A percentile compares a stretch with the other conserved stretches of the same genome.
phyloP scores from a whole-genome alignment of 2,329 filamentous ascomycete species.

The Trichothecium sympodiale region DNA sequence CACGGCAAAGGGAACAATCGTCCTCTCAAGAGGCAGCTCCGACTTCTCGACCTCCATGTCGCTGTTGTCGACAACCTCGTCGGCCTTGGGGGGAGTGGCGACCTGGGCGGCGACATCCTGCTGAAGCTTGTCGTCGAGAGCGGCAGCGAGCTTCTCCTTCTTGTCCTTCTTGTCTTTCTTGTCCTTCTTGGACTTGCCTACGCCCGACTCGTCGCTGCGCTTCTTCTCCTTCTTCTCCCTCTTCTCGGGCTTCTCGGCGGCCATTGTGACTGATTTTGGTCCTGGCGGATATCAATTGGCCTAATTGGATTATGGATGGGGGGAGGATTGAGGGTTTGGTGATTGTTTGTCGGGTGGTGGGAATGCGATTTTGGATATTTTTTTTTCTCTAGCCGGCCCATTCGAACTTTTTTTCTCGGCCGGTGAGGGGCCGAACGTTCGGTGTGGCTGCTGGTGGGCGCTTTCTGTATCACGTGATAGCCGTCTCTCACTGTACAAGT shows the following conservation, averaged over 20 bases:
- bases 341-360: not conserved
- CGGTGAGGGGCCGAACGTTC: constrained; percentile 2
- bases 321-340: not conserved
- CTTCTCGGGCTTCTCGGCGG: constrained; percentile 36
- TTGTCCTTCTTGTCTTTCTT: constrained; percentile 60
- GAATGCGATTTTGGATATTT: not conserved
- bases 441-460: too few species aligned
- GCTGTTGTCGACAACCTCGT: constrained; percentile 27
- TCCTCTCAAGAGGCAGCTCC: constrained; percentile 33
- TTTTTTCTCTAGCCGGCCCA: not conserved
- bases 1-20: constrained; percentile 73
- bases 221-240: constrained; percentile 51
- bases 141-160: constrained; percentile 60
- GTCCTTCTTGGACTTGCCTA: constrained; percentile 45
- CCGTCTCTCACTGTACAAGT: too few species aligned
- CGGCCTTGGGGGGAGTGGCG: constrained; percentile 27
- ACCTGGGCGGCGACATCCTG: constrained; percentile 36
- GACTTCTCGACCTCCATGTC: constrained; percentile 29
- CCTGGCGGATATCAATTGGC: constrained; percentile 9
- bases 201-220: constrained; percentile 41
- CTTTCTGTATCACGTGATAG: not conserved
- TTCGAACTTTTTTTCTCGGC: not conserved
- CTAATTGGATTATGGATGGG: constrained; percentile 1
- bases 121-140: constrained; percentile 55
- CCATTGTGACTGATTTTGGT: constrained; percentile 21